A percentile compares a stretch with the other conserved stretches of the same genome.
Conservation (phyloP, 2,329 filamentous ascomycete species). For the Salinomyces thailandicus region DNA sequence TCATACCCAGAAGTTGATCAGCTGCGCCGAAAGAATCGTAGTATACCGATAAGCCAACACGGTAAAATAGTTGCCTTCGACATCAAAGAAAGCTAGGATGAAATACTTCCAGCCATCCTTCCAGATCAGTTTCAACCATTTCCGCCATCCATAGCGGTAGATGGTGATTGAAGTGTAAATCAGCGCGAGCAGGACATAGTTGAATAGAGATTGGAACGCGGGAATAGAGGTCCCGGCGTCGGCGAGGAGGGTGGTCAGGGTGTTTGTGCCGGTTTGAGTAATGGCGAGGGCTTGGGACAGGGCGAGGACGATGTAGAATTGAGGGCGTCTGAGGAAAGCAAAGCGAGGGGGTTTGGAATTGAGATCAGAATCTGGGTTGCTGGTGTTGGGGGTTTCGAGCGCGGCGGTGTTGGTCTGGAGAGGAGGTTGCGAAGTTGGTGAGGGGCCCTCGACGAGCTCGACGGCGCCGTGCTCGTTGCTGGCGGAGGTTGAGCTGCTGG, state of each 20-base stretch:
- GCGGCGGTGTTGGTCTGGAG: constrained; percentile 30
- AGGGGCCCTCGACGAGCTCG: constrained; percentile 22
- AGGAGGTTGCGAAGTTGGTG: constrained; percentile 17
- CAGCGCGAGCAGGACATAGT: constrained; percentile 72
- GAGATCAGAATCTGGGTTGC: no score
- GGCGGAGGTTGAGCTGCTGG: constrained; percentile 12
- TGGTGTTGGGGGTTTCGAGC: constrained; percentile 26
- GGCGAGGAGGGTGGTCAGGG: constrained; percentile 68
- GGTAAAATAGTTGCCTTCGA: constrained; percentile 96
- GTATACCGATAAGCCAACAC: constrained; percentile 90
- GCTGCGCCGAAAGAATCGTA: constrained; percentile 81
- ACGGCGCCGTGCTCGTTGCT: constrained; percentile 26
- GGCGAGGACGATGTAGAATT: constrained; percentile 77
- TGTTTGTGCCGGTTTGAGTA: constrained; percentile 87
- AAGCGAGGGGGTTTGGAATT: constrained; percentile 39
- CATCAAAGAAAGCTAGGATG: constrained; percentile 84
- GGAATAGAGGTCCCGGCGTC: constrained; percentile 66
- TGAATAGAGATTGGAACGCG: constrained; percentile 92
- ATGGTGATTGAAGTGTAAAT: constrained; percentile 75
- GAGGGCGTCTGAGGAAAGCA: constrained; percentile 66
- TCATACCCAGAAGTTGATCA: constrained; percentile 99
- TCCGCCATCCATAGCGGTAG: constrained; percentile 64
- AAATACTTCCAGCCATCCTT: constrained; percentile 87
- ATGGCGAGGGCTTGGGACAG: constrained; percentile 72
- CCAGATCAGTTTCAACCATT: constrained; percentile 53